Percentiles rank a stretch among this genome's conserved stretches.
Evolutionary conservation across 2,329 filamentous ascomycete species (phyloP).

Genomic region (Seiridium unicorne): DNA sequence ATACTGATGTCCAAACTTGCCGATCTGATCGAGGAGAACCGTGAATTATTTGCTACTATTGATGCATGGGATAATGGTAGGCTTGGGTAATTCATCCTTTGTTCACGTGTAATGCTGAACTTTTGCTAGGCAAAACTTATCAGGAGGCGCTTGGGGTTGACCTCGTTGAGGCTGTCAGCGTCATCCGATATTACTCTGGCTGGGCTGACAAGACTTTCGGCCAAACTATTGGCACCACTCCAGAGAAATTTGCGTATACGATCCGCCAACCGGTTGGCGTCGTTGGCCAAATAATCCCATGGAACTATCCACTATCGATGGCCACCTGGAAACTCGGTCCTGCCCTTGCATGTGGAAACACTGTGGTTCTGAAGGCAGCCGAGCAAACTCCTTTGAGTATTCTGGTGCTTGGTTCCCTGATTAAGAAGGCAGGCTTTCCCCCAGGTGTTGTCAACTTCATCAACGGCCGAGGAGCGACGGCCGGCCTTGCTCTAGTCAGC

Average conservation of each 20-base stretch:
- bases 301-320: conserved; percentile 52
- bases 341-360: conserved; percentile 63
- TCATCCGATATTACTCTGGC: conserved; percentile 72
- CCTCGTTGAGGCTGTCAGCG: conserved; percentile 41
- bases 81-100: conserved; percentile 22
- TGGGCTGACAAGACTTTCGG: conserved; percentile 79
- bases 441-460: conserved; percentile 75
- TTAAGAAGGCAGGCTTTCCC: conserved; percentile 74
- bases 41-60: conserved; percentile 42
- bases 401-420: conserved; percentile 62
- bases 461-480: conserved; percentile 67
- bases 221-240: conserved; percentile 69
- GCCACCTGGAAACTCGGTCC: conserved; percentile 82
- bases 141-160: conserved; percentile 53
- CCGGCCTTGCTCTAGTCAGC: conserved; percentile 65
- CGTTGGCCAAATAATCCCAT: conserved; percentile 69
- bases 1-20: conserved; percentile 69
- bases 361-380: conserved; percentile 63
- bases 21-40: conserved; percentile 66
- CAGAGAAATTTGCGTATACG: conserved; percentile 72
- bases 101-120: background rate
- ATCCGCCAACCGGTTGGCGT: conserved; percentile 74
- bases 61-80: conserved; percentile 88
- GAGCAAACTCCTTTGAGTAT: conserved; percentile 67
- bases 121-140: conserved; percentile 41